Evolutionary conservation across 225 moss, liverwort and hornwort genomes (phyloP), one percentile per base, ranked within the genome.

Genomic region (Marchantia polymorpha): DNA sequence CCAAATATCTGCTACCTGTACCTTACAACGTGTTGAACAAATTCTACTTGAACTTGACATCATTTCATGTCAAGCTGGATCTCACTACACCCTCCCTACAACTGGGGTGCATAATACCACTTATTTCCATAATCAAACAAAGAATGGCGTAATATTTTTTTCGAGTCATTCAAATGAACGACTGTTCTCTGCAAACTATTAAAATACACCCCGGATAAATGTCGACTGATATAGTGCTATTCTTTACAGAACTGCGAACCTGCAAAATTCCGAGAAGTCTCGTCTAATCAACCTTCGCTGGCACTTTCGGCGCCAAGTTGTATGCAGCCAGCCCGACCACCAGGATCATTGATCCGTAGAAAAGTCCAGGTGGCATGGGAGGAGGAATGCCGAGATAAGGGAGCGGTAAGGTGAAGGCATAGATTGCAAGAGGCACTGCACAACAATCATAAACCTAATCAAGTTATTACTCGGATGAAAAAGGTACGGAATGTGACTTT

Each of bases 371-470:
- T 13, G 94, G 89, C 50, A 92, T 76, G 11, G 89, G 81, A n/a
- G 94, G 84, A n/a, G 96, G 92, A 65, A 81, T 72, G 29, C 91
- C 96, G 0, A 96, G 82, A 75, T 89, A 90, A 15, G 96, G 96
- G 83, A 94, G 91, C 1, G 90, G 92, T 60, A 94, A 84, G 63
- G 96, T 94, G 83, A 96, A 96, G 1, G 89, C 91, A 85, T 82
- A 94, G 55, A 96, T 92, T 7, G 94, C 83, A 56, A 96, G 90
- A 63, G 96, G 96, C 59, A 96, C 94, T 77, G 96, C 76, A 77
- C 58, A 81, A 39, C 14, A 85, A 2, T 60, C 39, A 59, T 10
- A 0, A 8, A 53, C 6, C 7, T 12, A 6, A 12, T 19, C 56
- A 56, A 56, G 39, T 39, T 39, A 39, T 39, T 2, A 39, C 39